Evolutionary conservation across 129 eudicot genomes (phyloP), one percentile per base, ranked within the genome.

Genomic region (Centrapalus pauciflorus): DNA sequence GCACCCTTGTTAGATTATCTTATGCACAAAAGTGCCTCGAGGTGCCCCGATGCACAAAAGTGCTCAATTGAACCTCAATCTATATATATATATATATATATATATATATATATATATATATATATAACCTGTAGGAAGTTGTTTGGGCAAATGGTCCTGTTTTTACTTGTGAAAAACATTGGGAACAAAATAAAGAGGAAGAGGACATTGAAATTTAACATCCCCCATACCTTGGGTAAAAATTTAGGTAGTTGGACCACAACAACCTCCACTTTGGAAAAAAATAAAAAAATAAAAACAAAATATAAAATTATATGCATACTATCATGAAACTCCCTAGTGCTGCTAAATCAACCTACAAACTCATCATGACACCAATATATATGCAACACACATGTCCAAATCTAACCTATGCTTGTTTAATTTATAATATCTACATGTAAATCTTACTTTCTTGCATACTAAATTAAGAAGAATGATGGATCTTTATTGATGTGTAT

Each of bases 71-170:
- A n/a, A n/a, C n/a, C n/a, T n/a, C n/a, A n/a, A n/a, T n/a, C n/a
- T n/a, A 30, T 30, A 30, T 2, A 2, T 30, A 30, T 30, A 30
- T 30, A 30, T 30, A 30, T 30, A 30, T 30, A 30, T 30, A 30
- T 30, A 30, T 30, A 30, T 30, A 30, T 30, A 30, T 30, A 30
- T 30, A 30, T 30, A 30, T 30, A 30, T 30, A 30, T 30, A 30
- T 30, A 30, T 30, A 30, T 30, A 61, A 72, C 16, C 11, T 49
- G 52, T 25, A 24, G 26, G 41, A 72, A 72, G 63, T 35, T 8
- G 43, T 61, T 61, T 34, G 8, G 77, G 70, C 63, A 61, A 72
- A 61, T 50, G 77, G 64, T 50, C 77, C 70, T 16, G 64, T 57
- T n/a, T n/a, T n/a, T 30, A 17, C 43, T 30, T 56, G 38, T 28